Evolutionary conservation across 2,329 filamentous ascomycete species (phyloP), one percentile per base, ranked within the genome.

Genomic region (Sporothrix pseudoabietina): DNA sequence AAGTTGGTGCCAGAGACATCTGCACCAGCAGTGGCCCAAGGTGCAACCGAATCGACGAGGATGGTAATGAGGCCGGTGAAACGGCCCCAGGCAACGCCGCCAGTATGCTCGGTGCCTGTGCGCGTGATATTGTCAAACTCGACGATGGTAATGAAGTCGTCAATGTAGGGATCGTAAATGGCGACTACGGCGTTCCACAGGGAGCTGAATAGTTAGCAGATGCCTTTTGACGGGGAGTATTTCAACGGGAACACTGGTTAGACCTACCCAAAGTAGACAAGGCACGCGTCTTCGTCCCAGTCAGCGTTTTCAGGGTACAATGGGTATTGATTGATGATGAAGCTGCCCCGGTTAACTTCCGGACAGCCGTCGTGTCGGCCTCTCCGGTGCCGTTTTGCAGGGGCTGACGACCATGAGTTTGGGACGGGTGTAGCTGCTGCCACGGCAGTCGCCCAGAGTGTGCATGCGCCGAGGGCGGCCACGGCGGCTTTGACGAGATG

Each of bases 301-400:
- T 82, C 80, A 5, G 78, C 79, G 54, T 82, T 82, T 69, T 82
- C 80, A 12, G 81, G 80, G 52, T 82, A 82, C 1, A 82, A 74
- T 52, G 81, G 81, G 72, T 78, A 74, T 47, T 77, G 74, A 39
- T 79, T 61, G 16, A 79, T 75, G 14, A 71, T 73, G 49, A 79
- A 79, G 66, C 73, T 78, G 26, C 77, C 77, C 7, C 73, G 76
- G 6, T 74, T 71, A 4, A 78, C 71, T 2, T 77, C 68, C 3
- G 77, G 76, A 41, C 77, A 79, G 9, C 49, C 39, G 7, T 52
- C 68, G n/a, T 41, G 35, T 4, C 32, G 35, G 49, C 47, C 47
- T 69, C 66, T 54, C 5, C 54, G 66, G 30, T 69, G 47, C 30
- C 66, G 47, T 39, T 54, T 69, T 8, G 66, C 66, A 16, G 54